Evolutionary conservation across 805 yeast species (phyloP).

Genomic region (Starmerella ratchasimensis): DNA sequence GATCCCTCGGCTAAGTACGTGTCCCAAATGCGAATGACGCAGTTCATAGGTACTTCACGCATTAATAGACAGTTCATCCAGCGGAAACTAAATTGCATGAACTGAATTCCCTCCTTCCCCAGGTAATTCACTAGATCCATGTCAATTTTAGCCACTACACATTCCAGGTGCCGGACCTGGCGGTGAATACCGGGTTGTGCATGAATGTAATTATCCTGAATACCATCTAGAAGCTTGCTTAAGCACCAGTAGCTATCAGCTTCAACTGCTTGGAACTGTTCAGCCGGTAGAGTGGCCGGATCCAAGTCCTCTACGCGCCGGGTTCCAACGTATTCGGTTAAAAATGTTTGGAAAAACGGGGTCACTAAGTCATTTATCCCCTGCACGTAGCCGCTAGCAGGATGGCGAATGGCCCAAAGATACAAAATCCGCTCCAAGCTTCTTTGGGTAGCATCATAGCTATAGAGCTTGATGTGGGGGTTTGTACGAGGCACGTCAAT

Average conservation of each 20-base stretch:
- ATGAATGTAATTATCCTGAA: constrained; percentile 92
- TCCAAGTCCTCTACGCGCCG: constrained; percentile 42
- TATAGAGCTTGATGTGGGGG: constrained; percentile 65
- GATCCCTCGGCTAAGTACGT: constrained; percentile 52
- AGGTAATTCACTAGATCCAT: constrained; percentile 58
- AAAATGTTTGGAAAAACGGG: constrained; percentile 80
- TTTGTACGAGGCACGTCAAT: constrained; percentile 92
- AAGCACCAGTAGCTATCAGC: constrained; percentile 98
- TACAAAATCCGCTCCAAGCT: constrained; percentile 71
- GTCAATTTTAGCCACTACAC: constrained; percentile 70
- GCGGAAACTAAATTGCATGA: constrained; percentile 86
- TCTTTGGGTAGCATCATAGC: constrained; percentile 54
- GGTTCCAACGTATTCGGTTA: constrained; percentile 46
- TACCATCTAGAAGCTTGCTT: constrained; percentile 78
- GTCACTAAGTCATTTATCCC: constrained; percentile 91
- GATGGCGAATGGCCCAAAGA: constrained; percentile 92
- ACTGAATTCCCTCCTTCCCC: constrained; percentile 72
- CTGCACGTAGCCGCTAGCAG: constrained; percentile 95
- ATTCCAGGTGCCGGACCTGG: constrained; percentile 65
- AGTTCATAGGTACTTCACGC: constrained; percentile 73
- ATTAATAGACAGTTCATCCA: constrained; percentile 98
- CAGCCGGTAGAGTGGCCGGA: constrained; percentile 44
- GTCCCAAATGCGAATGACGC: constrained; percentile 94
- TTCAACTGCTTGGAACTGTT: constrained; percentile 57
- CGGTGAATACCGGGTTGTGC: constrained; percentile 95